Conservation (phyloP, 192 early-diverging fungal genomes). For the Fimicolochytrium jonesii region DNA sequence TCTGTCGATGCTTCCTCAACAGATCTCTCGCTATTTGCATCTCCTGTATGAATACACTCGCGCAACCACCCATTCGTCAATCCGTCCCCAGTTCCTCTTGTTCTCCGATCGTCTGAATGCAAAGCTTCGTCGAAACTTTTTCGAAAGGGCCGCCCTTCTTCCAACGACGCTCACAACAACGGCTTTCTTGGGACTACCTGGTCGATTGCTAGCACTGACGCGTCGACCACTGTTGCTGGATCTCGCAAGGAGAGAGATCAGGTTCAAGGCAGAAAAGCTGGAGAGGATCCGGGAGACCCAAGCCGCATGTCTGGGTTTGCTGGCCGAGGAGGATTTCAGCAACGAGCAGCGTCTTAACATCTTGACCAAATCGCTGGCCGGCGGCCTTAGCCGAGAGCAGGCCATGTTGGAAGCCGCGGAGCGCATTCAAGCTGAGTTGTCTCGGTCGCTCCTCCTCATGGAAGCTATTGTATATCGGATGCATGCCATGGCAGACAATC, state of each 20-base stretch:
- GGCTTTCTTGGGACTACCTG: slow-evolving; percentile 7
- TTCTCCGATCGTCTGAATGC: neutral
- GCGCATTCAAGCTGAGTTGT: neutral
- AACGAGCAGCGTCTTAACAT: neutral
- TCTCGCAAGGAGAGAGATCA: slow-evolving; percentile 19
- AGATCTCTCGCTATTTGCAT: slow-evolving; percentile 8
- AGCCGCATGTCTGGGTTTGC: slow-evolving; percentile 60
- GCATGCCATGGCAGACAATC: neutral
- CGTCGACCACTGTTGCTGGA: slow-evolving; percentile 20
- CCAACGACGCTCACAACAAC: neutral
- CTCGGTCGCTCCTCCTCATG: slow-evolving; percentile 6
- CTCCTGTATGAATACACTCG: neutral
- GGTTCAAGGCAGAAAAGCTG: slow-evolving; percentile 13
- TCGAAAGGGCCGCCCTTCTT: neutral
- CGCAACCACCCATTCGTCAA: slow-evolving; percentile 3
- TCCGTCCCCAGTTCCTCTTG: slow-evolving; percentile 15
- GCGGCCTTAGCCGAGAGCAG: neutral
- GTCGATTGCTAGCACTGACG: neutral
- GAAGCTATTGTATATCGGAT: slow-evolving; percentile 25
- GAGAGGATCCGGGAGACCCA: slow-evolving; percentile 36
- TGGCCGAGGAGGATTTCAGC: slow-evolving; percentile 31
- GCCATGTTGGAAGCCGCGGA: neutral
- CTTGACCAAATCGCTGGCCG: slow-evolving; percentile 4
- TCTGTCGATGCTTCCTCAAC: slow-evolving; percentile 16
- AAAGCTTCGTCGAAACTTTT: neutral